A percentile compares a stretch with the other conserved stretches of the same genome.
Conservation (phyloP, 768 basidiomycete genomes). For the Mycena haematopus region DNA sequence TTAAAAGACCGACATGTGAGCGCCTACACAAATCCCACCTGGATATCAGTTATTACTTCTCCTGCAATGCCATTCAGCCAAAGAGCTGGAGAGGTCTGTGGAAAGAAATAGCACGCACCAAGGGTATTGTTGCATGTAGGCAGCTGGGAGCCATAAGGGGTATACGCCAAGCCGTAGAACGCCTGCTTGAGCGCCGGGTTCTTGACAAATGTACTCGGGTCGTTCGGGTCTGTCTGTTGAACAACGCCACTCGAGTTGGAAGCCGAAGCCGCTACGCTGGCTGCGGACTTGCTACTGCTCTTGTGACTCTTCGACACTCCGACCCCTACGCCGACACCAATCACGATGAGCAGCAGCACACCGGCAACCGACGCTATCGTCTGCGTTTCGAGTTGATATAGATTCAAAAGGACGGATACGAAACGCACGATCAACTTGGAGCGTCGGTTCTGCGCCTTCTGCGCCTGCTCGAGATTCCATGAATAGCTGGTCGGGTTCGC, state of each 20-base stretch:
- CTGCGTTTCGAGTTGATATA: slow-evolving; percentile 38
- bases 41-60: slow-evolving; percentile 72
- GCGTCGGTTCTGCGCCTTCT: neutral
- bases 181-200: slow-evolving; percentile 71
- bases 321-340: slow-evolving; percentile 59
- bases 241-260: slow-evolving; percentile 33
- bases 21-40: slow-evolving; percentile 48
- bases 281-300: slow-evolving; percentile 35
- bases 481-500: neutral
- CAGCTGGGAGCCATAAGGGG: slow-evolving; percentile 72
- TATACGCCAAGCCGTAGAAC: slow-evolving; percentile 91
- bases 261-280: slow-evolving; percentile 16
- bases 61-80: slow-evolving; percentile 35
- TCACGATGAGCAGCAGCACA: slow-evolving; percentile 5
- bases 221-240: slow-evolving; percentile 52
- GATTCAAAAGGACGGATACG: neutral
- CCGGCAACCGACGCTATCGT: slow-evolving; percentile 51
- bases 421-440: neutral
- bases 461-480: neutral
- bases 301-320: slow-evolving; percentile 62
- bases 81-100: neutral
- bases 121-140: slow-evolving; percentile 70
- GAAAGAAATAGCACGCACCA: slow-evolving; percentile 36
- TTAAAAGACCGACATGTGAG: slow-evolving; percentile 13
- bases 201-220: slow-evolving; percentile 82